Evolutionary conservation across 31 red algal species (phyloP), one percentile per base, ranked within the genome.

Genomic region (Odonthalia washingtoniensis): DNA sequence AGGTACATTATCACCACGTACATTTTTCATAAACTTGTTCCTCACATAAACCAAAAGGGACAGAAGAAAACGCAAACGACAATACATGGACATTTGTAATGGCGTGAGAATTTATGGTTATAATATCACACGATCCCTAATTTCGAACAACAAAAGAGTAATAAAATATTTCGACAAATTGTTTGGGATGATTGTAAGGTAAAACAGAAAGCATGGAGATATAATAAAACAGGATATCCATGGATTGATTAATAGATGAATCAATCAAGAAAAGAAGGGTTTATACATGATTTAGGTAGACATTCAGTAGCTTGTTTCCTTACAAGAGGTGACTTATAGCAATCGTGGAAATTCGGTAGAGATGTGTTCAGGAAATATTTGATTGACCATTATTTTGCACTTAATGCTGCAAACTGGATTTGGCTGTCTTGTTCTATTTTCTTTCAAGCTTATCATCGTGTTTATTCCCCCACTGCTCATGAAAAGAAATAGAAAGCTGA

Each of bases 371-470:
- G 96, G 40, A 76, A 81, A 33, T 87, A 89, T 62, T 74, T 98
- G 17, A 53, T 98, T 0, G 97, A 98, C 68, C 77, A 80, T 42
- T 94, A 98, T 75, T 91, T 87, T 46, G 84, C 86, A 9, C 85
- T 98, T 46, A 98, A 98, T 72, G 81, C 73, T 36, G 90, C 86
- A 14, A 98, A 98, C 83, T 98, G 97, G 97, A 89, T 98, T 87
- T 98, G 97, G 97, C 78, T 98, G 60, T 94, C 90, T 33, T 90
- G 87, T 43, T 86, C 78, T 18, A 94, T 91, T 1, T 98, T 98
- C 75, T 98, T 98, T 62, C 57, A 87, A 46, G 57, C 79, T 64
- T 98, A 98, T 86, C 94, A 79, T 86, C 90, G 97, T 30, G 94
- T 96, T 21, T 98, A 98, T 41, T 94, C 91, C 37, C 97, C 97